A percentile compares a stretch with the other conserved stretches of the same genome.
These are phyloP conservation scores for Dendrobium huoshanense DNA, from an alignment of 106 monocot genomes.

Conservation along the genomic window DNA sequence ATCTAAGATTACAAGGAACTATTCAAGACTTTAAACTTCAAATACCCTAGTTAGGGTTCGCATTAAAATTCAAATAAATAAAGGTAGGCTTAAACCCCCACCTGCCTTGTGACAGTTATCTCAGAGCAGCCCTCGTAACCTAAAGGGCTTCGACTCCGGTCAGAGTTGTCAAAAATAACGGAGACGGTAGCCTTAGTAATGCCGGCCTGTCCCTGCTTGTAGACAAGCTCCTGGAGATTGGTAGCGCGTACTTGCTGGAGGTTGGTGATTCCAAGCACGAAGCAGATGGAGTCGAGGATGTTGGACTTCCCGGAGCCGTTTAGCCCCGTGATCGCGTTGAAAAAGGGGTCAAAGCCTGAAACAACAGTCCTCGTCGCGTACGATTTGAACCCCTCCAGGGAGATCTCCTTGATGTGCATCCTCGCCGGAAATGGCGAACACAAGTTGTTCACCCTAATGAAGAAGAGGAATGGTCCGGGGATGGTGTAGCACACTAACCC, in stretches of 20 bases:
- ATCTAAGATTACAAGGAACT: no score
- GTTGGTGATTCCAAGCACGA: slow-evolving; percentile 95
- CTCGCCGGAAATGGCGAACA: slow-evolving; percentile 1
- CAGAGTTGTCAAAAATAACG: slow-evolving; percentile 84
- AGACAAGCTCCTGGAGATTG: slow-evolving; percentile 91
- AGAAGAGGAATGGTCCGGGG: background rate
- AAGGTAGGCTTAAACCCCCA: slow-evolving; percentile 8
- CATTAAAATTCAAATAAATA: background rate
- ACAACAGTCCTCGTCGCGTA: slow-evolving; percentile 92
- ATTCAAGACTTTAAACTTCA: background rate
- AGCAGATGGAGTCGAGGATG: slow-evolving; percentile 96
- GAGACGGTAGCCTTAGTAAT: slow-evolving; percentile 97
- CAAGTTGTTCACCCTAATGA: background rate
- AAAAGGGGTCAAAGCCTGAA: slow-evolving; percentile 89
- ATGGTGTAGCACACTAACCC: background rate
- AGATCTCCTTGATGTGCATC: slow-evolving; percentile 85
- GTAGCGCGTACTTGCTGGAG: slow-evolving; percentile 91
- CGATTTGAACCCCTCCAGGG: slow-evolving; percentile 92
- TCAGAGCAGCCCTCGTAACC: slow-evolving; percentile 82
- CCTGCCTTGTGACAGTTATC: slow-evolving; percentile 94
- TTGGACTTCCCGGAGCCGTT: slow-evolving; percentile 98
- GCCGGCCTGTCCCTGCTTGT: slow-evolving; percentile 99
- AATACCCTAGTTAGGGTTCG: background rate
- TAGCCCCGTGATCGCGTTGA: slow-evolving; percentile 97
- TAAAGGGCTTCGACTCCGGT: slow-evolving; percentile 71